Base-by-base conservation (phyloP, 75 land plant genomes). In the Pinus albicaulis region DNA sequence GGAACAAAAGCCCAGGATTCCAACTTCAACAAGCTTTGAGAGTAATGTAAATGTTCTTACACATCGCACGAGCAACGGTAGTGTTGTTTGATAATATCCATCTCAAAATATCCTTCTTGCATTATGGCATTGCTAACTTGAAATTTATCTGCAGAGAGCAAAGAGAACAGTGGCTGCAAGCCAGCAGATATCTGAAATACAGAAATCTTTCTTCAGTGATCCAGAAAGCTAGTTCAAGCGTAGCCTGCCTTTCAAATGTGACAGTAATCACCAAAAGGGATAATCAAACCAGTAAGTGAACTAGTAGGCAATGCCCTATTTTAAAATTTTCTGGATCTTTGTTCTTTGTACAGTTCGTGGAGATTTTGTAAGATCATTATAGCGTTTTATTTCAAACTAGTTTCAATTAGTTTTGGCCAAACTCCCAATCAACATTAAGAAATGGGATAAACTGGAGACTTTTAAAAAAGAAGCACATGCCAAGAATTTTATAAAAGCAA, bases 221-320 rank as follows among this genome's bases (percentile, higher is more conserved):
- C 99, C 99, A 70, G 93, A 89, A 31, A 96, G 94, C 74, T 92
- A 95, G 26, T 74, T 73, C 48, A 85, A 85, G 77, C 83, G 90
- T 74, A 92, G 98, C 78, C 76, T 94, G 63, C 53, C 89, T 41
- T 90, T 96, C 92, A 89, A 86, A 92, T 95, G 99, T 94, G 16
- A 57, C 55, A 13, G 24, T 72, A 24, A 34, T 3, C 12, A 56
- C 34, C 48, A 66, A 68, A 68, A 10, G 24, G 44, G 14, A 41
- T 2, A 34, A 8, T 65, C 28, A 65, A 66, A 41, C 31, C 34
- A 68, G 71, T 41, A 68, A 68, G 71, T n/a, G 34, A 23, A 72
- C 52, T 63, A 24, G 34, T 63, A 22, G 8, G 15, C 16, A n/a
- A 1, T 12, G 25, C 7, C n/a, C n/a, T n/a, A n/a, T n/a, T n/a